phyloP scores from a whole-genome alignment of 768 basidiomycete genomes.

The Phanerochaete sordida region DNA sequence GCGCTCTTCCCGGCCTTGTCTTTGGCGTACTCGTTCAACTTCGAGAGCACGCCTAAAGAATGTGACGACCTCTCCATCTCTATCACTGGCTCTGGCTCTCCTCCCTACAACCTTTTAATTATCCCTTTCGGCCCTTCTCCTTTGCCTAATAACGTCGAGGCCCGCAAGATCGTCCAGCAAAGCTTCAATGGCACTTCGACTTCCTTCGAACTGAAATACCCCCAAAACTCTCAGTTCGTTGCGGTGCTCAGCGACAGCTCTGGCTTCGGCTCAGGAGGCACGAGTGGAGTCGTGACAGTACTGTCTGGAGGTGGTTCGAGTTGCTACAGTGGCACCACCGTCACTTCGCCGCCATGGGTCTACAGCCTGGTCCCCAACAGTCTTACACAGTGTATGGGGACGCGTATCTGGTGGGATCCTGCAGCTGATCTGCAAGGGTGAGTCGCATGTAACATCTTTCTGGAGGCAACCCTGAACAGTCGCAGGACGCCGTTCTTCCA shows the following conservation, averaged over 20 bases:
- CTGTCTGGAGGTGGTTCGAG: slow-evolving; percentile 44
- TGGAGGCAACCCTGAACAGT: neutral
- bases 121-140: slow-evolving; percentile 66
- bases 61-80: slow-evolving; percentile 60
- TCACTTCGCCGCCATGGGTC: slow-evolving; percentile 50
- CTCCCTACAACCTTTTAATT: slow-evolving; percentile 66
- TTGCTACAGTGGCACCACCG: slow-evolving; percentile 53
- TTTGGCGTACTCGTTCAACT: slow-evolving; percentile 39
- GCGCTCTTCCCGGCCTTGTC: slow-evolving; percentile 26
- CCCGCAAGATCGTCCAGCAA: slow-evolving; percentile 53
- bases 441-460: slow-evolving; percentile 10
- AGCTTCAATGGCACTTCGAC: slow-evolving; percentile 42
- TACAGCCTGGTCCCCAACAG: slow-evolving; percentile 61
- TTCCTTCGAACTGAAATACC: slow-evolving; percentile 60
- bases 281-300: slow-evolving; percentile 63
- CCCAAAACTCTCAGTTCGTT: slow-evolving; percentile 68
- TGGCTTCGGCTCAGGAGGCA: slow-evolving; percentile 72
- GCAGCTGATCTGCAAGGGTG: slow-evolving; percentile 47
- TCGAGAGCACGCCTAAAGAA: slow-evolving; percentile 52
- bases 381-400: slow-evolving; percentile 58
- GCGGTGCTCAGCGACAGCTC: slow-evolving; percentile 56
- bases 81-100: slow-evolving; percentile 57
- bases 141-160: slow-evolving; percentile 59
- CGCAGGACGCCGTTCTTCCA: slow-evolving; percentile 56
- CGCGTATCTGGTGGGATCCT: slow-evolving; percentile 64